Percentiles rank a stretch among this genome's conserved stretches.
These are phyloP conservation scores for Arabidopsis hybrid DNA, from an alignment of 441 rosid species.

Conservation along the genomic window DNA sequence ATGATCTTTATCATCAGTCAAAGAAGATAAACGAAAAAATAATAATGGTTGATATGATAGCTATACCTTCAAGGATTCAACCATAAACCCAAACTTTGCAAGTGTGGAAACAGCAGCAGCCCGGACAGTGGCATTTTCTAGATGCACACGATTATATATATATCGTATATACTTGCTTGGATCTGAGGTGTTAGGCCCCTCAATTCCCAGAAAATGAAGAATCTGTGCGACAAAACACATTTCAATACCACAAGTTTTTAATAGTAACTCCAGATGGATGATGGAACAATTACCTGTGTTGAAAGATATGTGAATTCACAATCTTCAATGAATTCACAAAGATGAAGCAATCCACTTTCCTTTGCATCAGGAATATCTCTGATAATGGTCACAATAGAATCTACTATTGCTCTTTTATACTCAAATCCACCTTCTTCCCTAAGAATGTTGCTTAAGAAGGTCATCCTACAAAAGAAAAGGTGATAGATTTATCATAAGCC, in stretches of 20 bases:
- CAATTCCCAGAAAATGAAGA: slow-evolving; percentile 95
- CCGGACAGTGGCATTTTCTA: slow-evolving; percentile 97
- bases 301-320: slow-evolving; percentile 99
- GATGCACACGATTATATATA: slow-evolving; percentile 97
- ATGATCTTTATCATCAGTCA: slow-evolving; percentile 43
- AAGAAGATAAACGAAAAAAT: not conserved
- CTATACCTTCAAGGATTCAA: slow-evolving; percentile 85
- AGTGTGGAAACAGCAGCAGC: slow-evolving; percentile 97
- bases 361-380: slow-evolving; percentile 97
- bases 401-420: slow-evolving; percentile 95
- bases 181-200: slow-evolving; percentile 95
- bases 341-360: slow-evolving; percentile 95
- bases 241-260: slow-evolving; percentile 7
- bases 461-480: slow-evolving; percentile 73
- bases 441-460: slow-evolving; percentile 96
- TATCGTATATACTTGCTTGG: slow-evolving; percentile 96
- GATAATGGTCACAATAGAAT: slow-evolving; percentile 93
- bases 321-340: slow-evolving; percentile 97
- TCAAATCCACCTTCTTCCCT: slow-evolving; percentile 99
- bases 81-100: slow-evolving; percentile 95
- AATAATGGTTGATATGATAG: slow-evolving; percentile 16
- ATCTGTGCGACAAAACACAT: slow-evolving; percentile 54
- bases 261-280: slow-evolving; percentile 8
- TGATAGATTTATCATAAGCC: slow-evolving; percentile 26
- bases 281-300: slow-evolving; percentile 70